Evolutionary conservation across 257 asterid genomes (phyloP).

Genomic region (Solanum rostratum): DNA sequence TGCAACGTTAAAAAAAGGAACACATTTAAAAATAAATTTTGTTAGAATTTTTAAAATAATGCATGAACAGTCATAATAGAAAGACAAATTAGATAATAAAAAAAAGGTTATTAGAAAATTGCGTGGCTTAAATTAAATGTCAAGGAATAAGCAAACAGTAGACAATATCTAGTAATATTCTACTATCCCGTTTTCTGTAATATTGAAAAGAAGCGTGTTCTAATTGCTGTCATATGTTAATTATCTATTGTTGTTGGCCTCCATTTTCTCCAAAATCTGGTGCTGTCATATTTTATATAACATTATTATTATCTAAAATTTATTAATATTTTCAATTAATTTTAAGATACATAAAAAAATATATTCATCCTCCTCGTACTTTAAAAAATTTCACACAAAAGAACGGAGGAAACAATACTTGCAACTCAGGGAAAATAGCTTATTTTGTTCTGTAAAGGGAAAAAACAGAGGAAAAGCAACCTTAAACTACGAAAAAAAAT

Average conservation of each 20-base stretch:
- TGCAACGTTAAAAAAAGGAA: constrained; percentile 15
- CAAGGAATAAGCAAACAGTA: not conserved
- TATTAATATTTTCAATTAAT: not conserved
- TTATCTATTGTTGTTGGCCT: not conserved
- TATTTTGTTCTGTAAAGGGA: not conserved
- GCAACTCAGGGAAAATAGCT: not conserved
- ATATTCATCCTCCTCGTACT: no score
- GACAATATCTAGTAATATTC: not conserved
- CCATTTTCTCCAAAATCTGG: no score
- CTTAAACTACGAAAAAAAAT: not conserved
- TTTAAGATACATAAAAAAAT: no score
- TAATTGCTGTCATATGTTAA: not conserved
- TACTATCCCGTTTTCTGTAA: not conserved
- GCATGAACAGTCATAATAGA: not conserved
- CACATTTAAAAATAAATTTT: not conserved
- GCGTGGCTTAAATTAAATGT: constrained; percentile 12
- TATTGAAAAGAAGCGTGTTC: not conserved
- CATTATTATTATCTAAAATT: not conserved
- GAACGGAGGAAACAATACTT: no score
- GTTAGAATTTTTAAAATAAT: not conserved
- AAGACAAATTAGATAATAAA: not conserved
- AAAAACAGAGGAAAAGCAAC: not conserved
- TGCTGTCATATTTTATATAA: not conserved
- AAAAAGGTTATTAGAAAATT: not conserved
- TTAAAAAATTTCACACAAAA: no score